Base-by-base conservation (phyloP, 352 stramenopile genomes). In the Phytophthora podocarpi region DNA sequence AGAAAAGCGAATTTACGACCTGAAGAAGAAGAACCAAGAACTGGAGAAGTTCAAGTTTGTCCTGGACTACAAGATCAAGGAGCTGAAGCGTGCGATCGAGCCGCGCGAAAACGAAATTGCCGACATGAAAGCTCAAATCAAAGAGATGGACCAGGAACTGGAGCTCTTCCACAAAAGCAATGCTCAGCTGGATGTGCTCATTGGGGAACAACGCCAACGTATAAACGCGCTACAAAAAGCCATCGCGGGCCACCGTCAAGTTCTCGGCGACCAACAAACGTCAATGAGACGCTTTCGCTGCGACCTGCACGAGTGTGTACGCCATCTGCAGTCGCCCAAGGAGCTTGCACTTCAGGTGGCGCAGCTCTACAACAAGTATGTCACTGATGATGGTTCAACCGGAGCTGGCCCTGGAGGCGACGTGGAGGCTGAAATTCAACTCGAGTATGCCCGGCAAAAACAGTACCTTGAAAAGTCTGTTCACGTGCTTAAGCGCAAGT, bases 31-130 rank as follows among this genome's bases (percentile, higher is more conserved):
- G 67, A 98, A 98, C 54, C 93, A 98, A 50, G 90, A 98, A 68
- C 82, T 98, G 13, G 94, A 98, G 39, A 98, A 98, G 64, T 98
- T 98, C 71, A 97, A 97, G 66, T 98, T 98, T 67, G 94, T 98
- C 18, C 72, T 98, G 9, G 93, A 98, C 67, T 98, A 98, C 78
- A 98, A 98, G 71, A 98, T 98, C 67, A 98, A 98, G 61, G 93
- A 98, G 67, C 76, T 98, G 24, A 97, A 98, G 66, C 80, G 87
- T 15, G 93, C 98, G 59, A 98, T 98, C 52, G 92, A 97, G 70
- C 94, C 94, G 23, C 88, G 94, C 28, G 91, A 98, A 65, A 96
- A 96, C 56, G 94, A 98, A 63, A 98, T 98, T 55, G 73, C 76
- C 30, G 90, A 97, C 55, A 98, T 98, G 92, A 92, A 93, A 50